Conservation (phyloP, 1,284 basidiomycete species). For the Microbotryum intermedium region DNA sequence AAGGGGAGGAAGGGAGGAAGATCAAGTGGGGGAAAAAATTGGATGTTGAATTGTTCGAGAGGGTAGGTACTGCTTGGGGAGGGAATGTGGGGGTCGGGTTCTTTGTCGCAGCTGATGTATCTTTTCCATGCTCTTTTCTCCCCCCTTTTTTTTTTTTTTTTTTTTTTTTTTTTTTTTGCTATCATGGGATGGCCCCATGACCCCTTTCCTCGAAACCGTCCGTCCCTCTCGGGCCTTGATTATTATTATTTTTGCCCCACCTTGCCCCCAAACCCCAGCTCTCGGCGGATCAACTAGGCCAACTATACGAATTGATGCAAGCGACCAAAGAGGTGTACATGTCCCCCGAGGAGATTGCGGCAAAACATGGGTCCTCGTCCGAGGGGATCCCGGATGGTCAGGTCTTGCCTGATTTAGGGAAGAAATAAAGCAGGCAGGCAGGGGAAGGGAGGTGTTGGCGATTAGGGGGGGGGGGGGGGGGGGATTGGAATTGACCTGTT, state of each 20-base stretch:
- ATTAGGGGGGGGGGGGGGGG: too few relatives aligned
- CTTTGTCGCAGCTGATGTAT: too few relatives aligned
- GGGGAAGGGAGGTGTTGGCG: background rate
- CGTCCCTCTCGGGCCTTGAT: too few relatives aligned
- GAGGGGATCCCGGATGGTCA: slow-evolving; percentile 15
- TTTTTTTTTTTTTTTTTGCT: too few relatives aligned
- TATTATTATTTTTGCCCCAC: too few relatives aligned
- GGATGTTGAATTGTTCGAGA: slow-evolving; percentile 67
- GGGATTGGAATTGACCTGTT: too few relatives aligned
- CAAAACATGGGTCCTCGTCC: background rate
- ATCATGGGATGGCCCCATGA: too few relatives aligned
- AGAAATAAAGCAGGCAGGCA: background rate
- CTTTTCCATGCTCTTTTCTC: too few relatives aligned
- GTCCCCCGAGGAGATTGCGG: slow-evolving; percentile 9
- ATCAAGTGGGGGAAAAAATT: slow-evolving; percentile 52
- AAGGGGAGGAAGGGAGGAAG: slow-evolving; percentile 44
- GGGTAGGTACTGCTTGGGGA: slow-evolving; percentile 46
- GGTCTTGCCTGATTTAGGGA: slow-evolving; percentile 12
- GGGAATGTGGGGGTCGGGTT: too few relatives aligned
- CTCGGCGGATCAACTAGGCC: slow-evolving; percentile 82
- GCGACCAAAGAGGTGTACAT: slow-evolving; percentile 55
- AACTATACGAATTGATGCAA: slow-evolving; percentile 86
- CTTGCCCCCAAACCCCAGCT: slow-evolving; percentile 47
- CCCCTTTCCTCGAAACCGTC: too few relatives aligned
- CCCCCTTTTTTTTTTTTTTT: too few relatives aligned